Evolutionary conservation across 225 moss, liverwort and hornwort species (phyloP).

Genomic region (Sphagnum contortum): DNA sequence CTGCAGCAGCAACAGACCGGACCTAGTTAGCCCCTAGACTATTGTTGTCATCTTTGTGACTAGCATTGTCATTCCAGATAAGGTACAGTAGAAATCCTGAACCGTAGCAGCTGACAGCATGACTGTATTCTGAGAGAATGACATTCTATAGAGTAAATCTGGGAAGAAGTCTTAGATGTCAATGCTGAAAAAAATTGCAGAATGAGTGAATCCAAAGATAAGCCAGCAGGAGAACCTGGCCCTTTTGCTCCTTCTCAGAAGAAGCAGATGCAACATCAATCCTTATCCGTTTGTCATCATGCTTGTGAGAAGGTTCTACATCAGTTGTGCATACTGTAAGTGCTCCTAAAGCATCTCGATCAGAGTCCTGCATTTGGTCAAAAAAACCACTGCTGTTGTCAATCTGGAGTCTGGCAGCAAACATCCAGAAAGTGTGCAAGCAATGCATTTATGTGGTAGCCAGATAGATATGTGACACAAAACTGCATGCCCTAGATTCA

Average conservation of each 20-base stretch:
- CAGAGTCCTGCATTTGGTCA: constrained; percentile 24
- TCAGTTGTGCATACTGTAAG: constrained; percentile 11
- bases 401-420: background rate
- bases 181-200: background rate
- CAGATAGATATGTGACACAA: background rate
- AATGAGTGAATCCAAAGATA: background rate
- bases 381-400: background rate
- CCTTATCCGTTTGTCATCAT: constrained; percentile 22
- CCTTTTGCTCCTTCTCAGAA: constrained; percentile 8
- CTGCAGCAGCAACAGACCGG: constrained; percentile 5
- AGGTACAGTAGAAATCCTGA: background rate
- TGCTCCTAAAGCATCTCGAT: constrained; percentile 42
- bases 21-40: no score
- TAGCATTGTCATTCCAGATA: background rate
- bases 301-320: constrained; percentile 21
- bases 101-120: background rate
- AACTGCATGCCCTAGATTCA: background rate
- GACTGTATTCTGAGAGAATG: background rate
- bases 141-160: background rate
- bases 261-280: constrained; percentile 16
- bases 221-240: constrained; percentile 15
- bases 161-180: background rate
- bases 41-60: no score
- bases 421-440: background rate
- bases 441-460: background rate